Evolutionary conservation across 345 rosid genomes (phyloP).

Genomic region (Acer negundo): DNA sequence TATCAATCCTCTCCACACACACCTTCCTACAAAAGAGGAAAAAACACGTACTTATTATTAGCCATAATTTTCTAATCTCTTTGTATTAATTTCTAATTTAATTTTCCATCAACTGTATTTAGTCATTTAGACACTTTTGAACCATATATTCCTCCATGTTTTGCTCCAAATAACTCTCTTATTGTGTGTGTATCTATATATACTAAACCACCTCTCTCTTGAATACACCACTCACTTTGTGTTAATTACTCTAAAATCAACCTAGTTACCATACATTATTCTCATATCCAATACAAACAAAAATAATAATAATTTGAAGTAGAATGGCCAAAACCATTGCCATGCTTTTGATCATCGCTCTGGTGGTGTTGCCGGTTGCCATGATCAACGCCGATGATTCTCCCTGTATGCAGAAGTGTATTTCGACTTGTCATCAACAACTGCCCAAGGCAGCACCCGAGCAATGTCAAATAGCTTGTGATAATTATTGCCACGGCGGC

Average conservation of each 20-base stretch:
- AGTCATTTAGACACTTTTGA: not conserved
- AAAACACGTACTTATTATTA: too few species aligned
- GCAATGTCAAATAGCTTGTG: not conserved
- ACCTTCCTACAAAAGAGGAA: not conserved
- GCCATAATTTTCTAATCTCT: not conserved
- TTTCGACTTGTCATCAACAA: not conserved
- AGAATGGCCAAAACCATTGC: not conserved
- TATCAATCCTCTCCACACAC: too few species aligned
- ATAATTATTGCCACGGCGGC: not conserved
- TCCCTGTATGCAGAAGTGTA: not conserved
- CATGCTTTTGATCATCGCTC: not conserved
- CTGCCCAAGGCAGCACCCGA: not conserved
- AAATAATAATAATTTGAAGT: not conserved
- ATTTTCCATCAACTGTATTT: not conserved
- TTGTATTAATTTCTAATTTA: too few species aligned
- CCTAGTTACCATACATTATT: not conserved
- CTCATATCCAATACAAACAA: not conserved
- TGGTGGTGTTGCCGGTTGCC: not conserved
- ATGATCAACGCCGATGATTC: too few species aligned
- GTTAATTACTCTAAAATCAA: not conserved
- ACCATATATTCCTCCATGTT: slow-evolving; percentile 1
- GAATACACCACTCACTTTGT: not conserved
- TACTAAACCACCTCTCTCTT: not conserved
- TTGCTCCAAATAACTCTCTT: not conserved
- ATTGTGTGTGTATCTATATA: not conserved